Evolutionary conservation across 352 stramenopile species (phyloP), one percentile per base, ranked within the genome.

Genomic region (Globisporangium nunn): DNA sequence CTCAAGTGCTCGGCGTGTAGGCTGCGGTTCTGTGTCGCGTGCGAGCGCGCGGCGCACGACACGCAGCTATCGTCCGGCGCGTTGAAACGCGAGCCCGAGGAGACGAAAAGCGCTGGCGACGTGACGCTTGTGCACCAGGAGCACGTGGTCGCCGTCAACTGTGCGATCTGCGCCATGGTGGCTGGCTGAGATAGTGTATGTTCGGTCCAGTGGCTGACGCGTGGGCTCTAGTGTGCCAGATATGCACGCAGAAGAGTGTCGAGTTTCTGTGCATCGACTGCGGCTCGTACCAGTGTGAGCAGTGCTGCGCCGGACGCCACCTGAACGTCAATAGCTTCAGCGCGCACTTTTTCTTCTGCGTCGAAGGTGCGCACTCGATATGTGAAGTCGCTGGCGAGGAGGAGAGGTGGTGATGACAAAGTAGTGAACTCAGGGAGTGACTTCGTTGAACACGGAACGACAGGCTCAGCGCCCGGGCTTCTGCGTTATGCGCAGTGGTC

Each of bases 251-350:
- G 11, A 74, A 72, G 10, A 54, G 43, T 1, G 53, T 72, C 33
- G 74, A 84, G 28, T 88, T 91, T 14, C 74, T 78, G 39, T 91
- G 81, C 52, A 15, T 72, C 2, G 68, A 70, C 35, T 91, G 81
- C 61, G 64, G 69, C 29, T 62, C 52, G 45, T 78, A 84, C 57
- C 72, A 85, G 58, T 91, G 81, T 31, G 68, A 84, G n/a, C 39
- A 39, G 3, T 91, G 81, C 65, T 88, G 76, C 56, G 62, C 62
- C 0, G 46, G 48, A 12, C 72, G 73, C 41, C 75, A 85, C 45
- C 41, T 65, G 49, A 59, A 68, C 18, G 29, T 52, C 30, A 63
- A 66, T 18, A 40, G 41, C 18, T 51, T 68, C 30, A 55, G 49
- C 14, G 40, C 37, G 4, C 80, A 91, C 54, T 71, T 75, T n/a